phyloP scores from a whole-genome alignment of 2,329 filamentous ascomycete species.

The Madurella mycetomatis region DNA sequence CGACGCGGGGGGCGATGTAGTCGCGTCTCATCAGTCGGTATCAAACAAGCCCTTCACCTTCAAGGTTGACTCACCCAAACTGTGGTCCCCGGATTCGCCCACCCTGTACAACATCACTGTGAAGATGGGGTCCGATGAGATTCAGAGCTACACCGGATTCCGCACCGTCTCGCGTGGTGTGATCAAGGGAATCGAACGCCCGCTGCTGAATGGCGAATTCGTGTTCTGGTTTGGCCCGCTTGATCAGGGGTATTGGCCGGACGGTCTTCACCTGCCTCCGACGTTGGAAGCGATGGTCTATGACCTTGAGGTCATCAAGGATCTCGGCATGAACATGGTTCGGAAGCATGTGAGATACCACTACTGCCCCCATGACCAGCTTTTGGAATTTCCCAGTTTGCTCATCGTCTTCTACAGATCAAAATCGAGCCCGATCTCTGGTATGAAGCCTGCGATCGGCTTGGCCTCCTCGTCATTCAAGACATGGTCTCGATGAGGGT shows the following conservation, averaged over 20 bases:
- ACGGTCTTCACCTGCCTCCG: slow-evolving; percentile 62
- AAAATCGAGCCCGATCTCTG: slow-evolving; percentile 65
- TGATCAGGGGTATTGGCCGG: slow-evolving; percentile 69
- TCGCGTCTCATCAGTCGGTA: slow-evolving; percentile 41
- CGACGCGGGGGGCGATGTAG: slow-evolving; percentile 34
- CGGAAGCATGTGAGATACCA: slow-evolving; percentile 58
- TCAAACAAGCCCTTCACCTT: slow-evolving; percentile 53
- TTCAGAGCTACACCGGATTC: slow-evolving; percentile 66
- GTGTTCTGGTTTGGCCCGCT: slow-evolving; percentile 64
- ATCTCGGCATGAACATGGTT: slow-evolving; percentile 64
- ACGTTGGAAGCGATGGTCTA: slow-evolving; percentile 63
- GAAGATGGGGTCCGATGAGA: slow-evolving; percentile 45
- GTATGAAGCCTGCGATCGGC: slow-evolving; percentile 62
- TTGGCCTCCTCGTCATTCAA: slow-evolving; percentile 64
- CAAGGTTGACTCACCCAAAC: slow-evolving; percentile 47
- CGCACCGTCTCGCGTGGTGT: slow-evolving; percentile 55
- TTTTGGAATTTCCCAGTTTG: not conserved
- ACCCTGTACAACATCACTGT: slow-evolving; percentile 61
- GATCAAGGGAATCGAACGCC: slow-evolving; percentile 55
- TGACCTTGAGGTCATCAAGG: slow-evolving; percentile 60
- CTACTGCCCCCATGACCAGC: not conserved
- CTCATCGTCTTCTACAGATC: slow-evolving; percentile 39
- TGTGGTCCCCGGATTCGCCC: slow-evolving; percentile 63
- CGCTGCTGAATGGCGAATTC: slow-evolving; percentile 64
- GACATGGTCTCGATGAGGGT: slow-evolving; percentile 62